Evolutionary conservation across 1,139 yeast species (phyloP).

Genomic region (Lodderomyces metapsilosis): DNA sequence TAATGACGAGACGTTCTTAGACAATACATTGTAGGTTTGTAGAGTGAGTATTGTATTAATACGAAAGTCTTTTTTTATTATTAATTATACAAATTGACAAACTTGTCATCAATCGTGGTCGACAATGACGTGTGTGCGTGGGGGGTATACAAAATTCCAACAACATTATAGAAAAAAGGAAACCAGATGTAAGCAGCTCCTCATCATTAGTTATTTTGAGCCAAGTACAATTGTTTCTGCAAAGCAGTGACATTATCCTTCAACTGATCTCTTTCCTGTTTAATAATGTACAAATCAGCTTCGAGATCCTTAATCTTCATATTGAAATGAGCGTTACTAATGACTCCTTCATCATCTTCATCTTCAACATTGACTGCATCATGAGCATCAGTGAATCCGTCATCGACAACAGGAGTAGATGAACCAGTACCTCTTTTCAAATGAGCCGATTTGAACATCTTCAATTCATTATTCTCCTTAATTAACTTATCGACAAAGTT

Average conservation of each 20-base stretch:
- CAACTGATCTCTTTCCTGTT: conserved; percentile 81
- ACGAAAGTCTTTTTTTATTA: no score
- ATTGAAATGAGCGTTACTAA: conserved; percentile 66
- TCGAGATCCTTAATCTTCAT: conserved; percentile 79
- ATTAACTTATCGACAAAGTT: conserved; percentile 54
- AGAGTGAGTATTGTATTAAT: no score
- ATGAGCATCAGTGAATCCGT: conserved; percentile 28
- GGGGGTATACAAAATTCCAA: not conserved
- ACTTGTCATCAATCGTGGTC: no score
- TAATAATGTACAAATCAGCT: conserved; percentile 77
- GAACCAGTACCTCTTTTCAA: conserved; percentile 35
- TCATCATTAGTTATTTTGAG: conserved; percentile 13
- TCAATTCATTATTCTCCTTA: conserved; percentile 70
- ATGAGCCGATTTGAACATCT: conserved; percentile 45
- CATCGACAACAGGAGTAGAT: conserved; percentile 25
- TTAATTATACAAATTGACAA: not conserved
- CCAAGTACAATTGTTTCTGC: conserved; percentile 55
- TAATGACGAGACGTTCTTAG: no score
- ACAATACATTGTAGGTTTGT: no score
- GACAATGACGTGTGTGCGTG: no score
- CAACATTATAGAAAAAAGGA: not conserved
- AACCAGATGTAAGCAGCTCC: not conserved
- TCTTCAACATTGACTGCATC: conserved; percentile 20
- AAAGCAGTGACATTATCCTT: conserved; percentile 60
- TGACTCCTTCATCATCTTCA: conserved; percentile 48